These are phyloP conservation scores for Petunia hybrid DNA, from an alignment of 305 asterid genomes.

Conservation along the genomic window DNA sequence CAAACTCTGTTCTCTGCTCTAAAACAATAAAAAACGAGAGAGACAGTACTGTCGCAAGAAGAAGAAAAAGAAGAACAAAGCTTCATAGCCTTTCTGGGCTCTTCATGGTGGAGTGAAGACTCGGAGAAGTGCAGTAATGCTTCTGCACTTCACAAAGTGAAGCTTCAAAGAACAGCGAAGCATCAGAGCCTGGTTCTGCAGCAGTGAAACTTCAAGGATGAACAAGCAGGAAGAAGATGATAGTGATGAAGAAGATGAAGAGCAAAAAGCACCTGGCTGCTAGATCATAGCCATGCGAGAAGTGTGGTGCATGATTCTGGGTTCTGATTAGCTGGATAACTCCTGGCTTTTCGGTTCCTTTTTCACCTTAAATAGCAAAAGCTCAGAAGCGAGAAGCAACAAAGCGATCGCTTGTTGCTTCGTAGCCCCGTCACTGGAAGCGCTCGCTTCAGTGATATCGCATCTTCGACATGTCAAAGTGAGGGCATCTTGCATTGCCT, in stretches of 20 bases:
- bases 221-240: neutral
- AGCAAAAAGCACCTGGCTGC: conserved; percentile 18
- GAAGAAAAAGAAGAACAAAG: neutral
- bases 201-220: neutral
- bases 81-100: neutral
- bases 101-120: neutral
- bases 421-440: conserved; percentile 18
- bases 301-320: conserved; percentile 3
- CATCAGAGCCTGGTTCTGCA: neutral
- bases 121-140: neutral
- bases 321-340: conserved; percentile 16
- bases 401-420: conserved; percentile 1
- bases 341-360: conserved; percentile 13
- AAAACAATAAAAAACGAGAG: neutral
- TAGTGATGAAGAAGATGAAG: neutral
- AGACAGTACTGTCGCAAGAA: neutral
- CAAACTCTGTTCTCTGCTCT: neutral
- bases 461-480: conserved; percentile 1
- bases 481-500: neutral
- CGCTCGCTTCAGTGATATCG: neutral
- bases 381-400: neutral
- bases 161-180: neutral
- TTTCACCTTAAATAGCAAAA: neutral
- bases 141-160: neutral
- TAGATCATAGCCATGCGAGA: neutral